phyloP scores from a whole-genome alignment of 129 eudicot genomes.

The Smallanthus sonchifolius region DNA sequence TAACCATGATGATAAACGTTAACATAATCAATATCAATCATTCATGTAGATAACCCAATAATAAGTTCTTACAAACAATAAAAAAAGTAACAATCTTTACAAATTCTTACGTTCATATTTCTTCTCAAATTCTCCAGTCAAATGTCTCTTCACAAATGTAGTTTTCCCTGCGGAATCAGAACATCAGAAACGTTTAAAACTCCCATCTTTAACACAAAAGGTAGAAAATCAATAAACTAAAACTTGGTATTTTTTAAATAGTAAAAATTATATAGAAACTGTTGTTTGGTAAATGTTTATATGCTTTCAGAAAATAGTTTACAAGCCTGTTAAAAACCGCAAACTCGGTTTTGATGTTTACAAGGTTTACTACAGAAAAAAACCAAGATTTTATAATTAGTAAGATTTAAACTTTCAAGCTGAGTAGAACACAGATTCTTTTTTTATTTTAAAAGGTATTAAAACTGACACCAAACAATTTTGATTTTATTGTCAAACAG shows the following conservation, averaged over 20 bases:
- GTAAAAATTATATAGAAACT: neutral
- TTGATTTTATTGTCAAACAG: neutral
- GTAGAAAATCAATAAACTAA: neutral
- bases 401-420: neutral
- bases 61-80: neutral
- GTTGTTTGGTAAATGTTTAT: neutral
- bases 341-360: neutral
- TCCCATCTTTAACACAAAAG: neutral
- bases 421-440: neutral
- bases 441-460: neutral
- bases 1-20: conserved; percentile 11
- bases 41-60: neutral
- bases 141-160: conserved; percentile 78
- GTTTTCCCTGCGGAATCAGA: conserved; percentile 52
- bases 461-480: neutral
- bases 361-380: neutral
- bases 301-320: neutral
- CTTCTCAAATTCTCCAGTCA: conserved; percentile 85
- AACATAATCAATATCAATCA: neutral
- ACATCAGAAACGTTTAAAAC: neutral
- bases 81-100: neutral
- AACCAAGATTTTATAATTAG: neutral
- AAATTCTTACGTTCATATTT: conserved; percentile 65
- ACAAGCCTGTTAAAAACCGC: neutral
- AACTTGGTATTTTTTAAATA: neutral